phyloP scores from a whole-genome alignment of 257 asterid genomes.

The Gentiana straminea region DNA sequence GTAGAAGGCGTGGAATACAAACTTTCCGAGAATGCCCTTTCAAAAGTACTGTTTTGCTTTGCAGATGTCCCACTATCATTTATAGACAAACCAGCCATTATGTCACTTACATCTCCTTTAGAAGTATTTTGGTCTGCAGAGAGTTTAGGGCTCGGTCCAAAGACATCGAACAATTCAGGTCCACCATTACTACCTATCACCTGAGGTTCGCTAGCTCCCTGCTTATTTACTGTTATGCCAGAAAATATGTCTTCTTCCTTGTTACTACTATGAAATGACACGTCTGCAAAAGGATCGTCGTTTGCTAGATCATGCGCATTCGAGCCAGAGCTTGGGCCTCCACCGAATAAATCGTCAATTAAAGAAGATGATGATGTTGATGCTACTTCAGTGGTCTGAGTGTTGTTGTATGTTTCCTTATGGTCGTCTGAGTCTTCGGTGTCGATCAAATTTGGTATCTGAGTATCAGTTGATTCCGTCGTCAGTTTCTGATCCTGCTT shows the following conservation, averaged over 20 bases:
- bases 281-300: conserved; percentile 94
- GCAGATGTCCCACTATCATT: conserved; percentile 33
- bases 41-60: conserved; percentile 30
- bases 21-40: conserved; percentile 20
- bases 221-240: conserved; percentile 41
- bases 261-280: conserved; percentile 54
- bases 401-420: conserved; percentile 35
- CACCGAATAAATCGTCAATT: conserved; percentile 69
- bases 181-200: conserved; percentile 27
- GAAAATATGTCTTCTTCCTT: conserved; percentile 61
- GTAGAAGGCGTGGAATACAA: conserved; percentile 21
- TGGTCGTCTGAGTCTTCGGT: conserved; percentile 54
- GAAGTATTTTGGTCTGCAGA: conserved; percentile 24
- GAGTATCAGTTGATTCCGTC: conserved; percentile 35
- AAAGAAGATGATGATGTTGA: conserved; percentile 43
- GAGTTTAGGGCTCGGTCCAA: conserved; percentile 39
- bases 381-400: conserved; percentile 23
- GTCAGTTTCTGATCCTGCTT: conserved; percentile 27
- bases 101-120: conserved; percentile 37
- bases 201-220: conserved; percentile 26
- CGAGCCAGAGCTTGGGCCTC: conserved; percentile 25
- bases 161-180: conserved; percentile 53
- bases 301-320: conserved; percentile 28
- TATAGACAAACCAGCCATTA: conserved; percentile 49
- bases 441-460: conserved; percentile 80